Percentiles rank a stretch among this genome's conserved stretches.
Conservation (phyloP, 495 filamentous ascomycete species). For the Glarea lozoyensis region DNA sequence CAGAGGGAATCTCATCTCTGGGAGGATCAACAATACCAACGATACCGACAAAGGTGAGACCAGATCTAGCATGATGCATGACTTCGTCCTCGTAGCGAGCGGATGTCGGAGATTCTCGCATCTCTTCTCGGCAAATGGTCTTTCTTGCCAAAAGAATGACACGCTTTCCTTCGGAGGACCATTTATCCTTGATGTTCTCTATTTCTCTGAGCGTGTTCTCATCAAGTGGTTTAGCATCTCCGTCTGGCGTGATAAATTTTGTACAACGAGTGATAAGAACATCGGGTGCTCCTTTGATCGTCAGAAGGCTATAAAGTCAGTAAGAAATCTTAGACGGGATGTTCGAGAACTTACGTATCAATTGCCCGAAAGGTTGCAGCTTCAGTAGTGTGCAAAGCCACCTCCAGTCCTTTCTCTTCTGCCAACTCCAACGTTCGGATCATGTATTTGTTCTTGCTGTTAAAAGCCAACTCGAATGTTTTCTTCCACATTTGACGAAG, state of each 20-base stretch:
- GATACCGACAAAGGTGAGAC: conserved; percentile 52
- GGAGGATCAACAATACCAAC: conserved; percentile 62
- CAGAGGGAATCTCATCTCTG: conserved; percentile 52
- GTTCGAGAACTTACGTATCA: conserved; percentile 29
- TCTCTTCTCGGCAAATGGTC: conserved; percentile 28
- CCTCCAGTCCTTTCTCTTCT: conserved; percentile 26
- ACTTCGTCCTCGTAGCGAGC: conserved; percentile 45
- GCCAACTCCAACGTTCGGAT: conserved; percentile 34
- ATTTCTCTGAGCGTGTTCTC: conserved; percentile 28
- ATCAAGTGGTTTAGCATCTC: conserved; percentile 34
- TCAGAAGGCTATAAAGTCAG: conserved; percentile 27
- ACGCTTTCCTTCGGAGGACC: conserved; percentile 55
- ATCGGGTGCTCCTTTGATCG: conserved; percentile 58
- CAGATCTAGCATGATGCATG: conserved; percentile 33
- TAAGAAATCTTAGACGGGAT: neutral
- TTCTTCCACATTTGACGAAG: conserved; percentile 43
- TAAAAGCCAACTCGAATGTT: conserved; percentile 62
- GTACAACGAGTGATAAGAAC: conserved; percentile 49
- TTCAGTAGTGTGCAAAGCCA: conserved; percentile 27
- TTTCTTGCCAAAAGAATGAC: conserved; percentile 60
- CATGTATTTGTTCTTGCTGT: conserved; percentile 76
- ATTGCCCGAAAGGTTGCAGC: conserved; percentile 28
- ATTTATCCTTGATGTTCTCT: conserved; percentile 46
- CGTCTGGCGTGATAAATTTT: conserved; percentile 37
- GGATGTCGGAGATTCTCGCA: conserved; percentile 26